Evolutionary conservation across 768 basidiomycete genomes (phyloP).

Genomic region (Agrocybe chaxingu): DNA sequence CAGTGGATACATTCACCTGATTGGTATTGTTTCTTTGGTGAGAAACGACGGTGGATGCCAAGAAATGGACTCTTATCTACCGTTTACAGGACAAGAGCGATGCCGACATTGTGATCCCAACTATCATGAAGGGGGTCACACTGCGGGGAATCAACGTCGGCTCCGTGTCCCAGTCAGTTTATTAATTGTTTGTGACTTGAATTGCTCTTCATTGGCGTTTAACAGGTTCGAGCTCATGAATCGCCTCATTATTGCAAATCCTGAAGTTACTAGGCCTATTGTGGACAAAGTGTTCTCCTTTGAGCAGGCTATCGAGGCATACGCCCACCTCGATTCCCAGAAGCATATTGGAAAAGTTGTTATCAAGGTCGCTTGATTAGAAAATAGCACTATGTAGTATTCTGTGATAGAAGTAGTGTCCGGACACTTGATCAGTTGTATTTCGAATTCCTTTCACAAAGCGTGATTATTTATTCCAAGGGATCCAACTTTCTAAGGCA

Average conservation of each 20-base stretch:
- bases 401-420: no score
- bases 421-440: no score
- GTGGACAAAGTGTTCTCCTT: slow-evolving; percentile 59
- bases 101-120: slow-evolving; percentile 25
- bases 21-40: not conserved
- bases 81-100: slow-evolving; percentile 18
- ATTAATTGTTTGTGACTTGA: not conserved
- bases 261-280: slow-evolving; percentile 41
- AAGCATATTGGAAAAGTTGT: slow-evolving; percentile 63
- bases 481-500: no score
- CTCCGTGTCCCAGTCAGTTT: slow-evolving; percentile 51
- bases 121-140: slow-evolving; percentile 36
- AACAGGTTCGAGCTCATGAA: slow-evolving; percentile 54
- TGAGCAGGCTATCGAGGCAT: slow-evolving; percentile 49
- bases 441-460: no score
- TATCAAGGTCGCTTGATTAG: slow-evolving; percentile 34
- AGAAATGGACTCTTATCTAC: not conserved
- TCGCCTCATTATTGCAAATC: slow-evolving; percentile 40
- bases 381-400: no score
- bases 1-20: slow-evolving; percentile 36
- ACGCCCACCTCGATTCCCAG: slow-evolving; percentile 48
- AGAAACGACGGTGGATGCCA: not conserved
- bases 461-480: no score
- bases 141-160: slow-evolving; percentile 56
- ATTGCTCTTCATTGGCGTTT: not conserved